phyloP scores from a whole-genome alignment of 1,284 basidiomycete species.

The Tylopilus sp. region DNA sequence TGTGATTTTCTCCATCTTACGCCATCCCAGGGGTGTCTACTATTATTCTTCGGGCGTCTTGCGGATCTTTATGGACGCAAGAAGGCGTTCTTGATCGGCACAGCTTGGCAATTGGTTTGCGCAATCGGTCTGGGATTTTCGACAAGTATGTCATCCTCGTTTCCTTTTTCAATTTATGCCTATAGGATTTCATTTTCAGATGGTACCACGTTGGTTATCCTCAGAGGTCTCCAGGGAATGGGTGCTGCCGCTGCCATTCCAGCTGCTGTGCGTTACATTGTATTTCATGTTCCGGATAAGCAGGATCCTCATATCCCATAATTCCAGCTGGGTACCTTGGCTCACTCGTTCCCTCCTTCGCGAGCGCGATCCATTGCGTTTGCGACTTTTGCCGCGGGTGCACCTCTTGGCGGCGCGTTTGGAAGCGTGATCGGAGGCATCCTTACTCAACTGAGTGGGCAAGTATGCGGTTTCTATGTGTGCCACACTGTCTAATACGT shows the following conservation, averaged over 20 bases:
- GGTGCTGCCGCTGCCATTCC: slow-evolving; percentile 70
- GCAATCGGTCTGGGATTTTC: slow-evolving; percentile 57
- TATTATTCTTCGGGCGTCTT: slow-evolving; percentile 66
- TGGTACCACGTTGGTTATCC: slow-evolving; percentile 56
- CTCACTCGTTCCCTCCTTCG: slow-evolving; percentile 69
- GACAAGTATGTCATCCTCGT: slow-evolving; percentile 42
- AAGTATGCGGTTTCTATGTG: slow-evolving; percentile 5
- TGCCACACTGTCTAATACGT: slow-evolving; percentile 1
- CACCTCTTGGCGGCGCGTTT: slow-evolving; percentile 73
- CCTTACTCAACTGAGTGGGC: slow-evolving; percentile 61
- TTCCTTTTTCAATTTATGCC: too few species aligned
- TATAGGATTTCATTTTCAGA: too few species aligned
- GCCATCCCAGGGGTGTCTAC: slow-evolving; percentile 59
- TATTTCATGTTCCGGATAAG: neutral
- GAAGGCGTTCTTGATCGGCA: slow-evolving; percentile 57
- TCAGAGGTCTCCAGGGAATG: slow-evolving; percentile 69
- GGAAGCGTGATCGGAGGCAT: slow-evolving; percentile 70
- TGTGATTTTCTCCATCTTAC: slow-evolving; percentile 10
- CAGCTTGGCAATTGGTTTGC: slow-evolving; percentile 45
- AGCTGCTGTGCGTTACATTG: slow-evolving; percentile 51
- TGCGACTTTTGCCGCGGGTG: slow-evolving; percentile 76
- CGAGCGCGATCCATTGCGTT: slow-evolving; percentile 70
- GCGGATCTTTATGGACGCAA: slow-evolving; percentile 74
- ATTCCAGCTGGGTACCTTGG: slow-evolving; percentile 73
- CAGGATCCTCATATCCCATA: neutral